These are phyloP conservation scores for Termitomyces sp. DNA, from an alignment of 768 basidiomycete species.

Conservation along the genomic window DNA sequence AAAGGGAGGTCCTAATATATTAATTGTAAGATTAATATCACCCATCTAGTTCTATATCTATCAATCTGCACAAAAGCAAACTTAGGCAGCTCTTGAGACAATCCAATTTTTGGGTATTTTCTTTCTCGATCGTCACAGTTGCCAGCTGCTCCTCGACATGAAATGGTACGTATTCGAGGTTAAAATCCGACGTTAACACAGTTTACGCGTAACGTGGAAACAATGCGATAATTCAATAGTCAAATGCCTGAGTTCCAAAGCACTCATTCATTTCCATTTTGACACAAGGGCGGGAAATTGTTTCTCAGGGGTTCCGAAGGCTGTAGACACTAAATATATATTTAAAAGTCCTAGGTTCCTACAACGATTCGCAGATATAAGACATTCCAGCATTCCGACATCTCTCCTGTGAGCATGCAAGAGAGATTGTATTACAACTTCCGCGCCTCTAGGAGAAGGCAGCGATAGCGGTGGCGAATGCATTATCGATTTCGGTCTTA, in stretches of 20 bases:
- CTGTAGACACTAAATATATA: background rate
- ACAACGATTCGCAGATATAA: background rate
- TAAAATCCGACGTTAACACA: too few species aligned
- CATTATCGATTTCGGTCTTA: constrained; percentile 10
- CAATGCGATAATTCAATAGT: background rate
- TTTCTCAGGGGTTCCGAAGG: background rate
- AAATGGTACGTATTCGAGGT: too few species aligned
- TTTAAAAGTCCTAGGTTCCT: background rate
- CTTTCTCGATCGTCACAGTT: too few species aligned
- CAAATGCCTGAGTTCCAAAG: background rate
- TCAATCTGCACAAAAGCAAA: too few species aligned
- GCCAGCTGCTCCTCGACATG: too few species aligned
- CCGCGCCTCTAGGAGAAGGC: constrained; percentile 5
- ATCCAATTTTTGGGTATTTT: too few species aligned
- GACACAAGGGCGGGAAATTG: background rate
- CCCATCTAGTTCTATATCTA: too few species aligned
- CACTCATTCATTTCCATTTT: background rate
- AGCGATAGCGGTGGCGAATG: constrained; percentile 18
- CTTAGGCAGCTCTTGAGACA: too few species aligned
- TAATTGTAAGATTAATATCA: too few species aligned
- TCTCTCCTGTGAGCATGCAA: background rate
- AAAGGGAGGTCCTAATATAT: too few species aligned
- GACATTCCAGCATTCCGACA: background rate
- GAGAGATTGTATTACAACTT: background rate
- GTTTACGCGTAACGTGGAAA: too few species aligned